A percentile compares a stretch with the other conserved stretches of the same genome.
phyloP scores from a whole-genome alignment of 257 asterid species.

The Lycium ferocissimum region DNA sequence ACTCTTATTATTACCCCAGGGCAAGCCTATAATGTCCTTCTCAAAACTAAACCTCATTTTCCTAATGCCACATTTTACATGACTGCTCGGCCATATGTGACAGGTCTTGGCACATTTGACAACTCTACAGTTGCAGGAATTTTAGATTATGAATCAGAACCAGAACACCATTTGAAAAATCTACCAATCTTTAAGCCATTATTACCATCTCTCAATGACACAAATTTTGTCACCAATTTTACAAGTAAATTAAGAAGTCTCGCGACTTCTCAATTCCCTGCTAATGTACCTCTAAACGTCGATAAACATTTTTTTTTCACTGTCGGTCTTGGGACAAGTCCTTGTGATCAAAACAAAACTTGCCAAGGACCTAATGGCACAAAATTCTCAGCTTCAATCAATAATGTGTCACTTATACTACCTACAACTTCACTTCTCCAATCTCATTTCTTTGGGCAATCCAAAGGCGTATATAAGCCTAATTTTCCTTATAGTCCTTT shows the following conservation, averaged over 20 bases:
- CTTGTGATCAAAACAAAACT: conserved; percentile 52
- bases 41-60: conserved; percentile 45
- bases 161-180: conserved; percentile 38
- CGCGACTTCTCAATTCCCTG: conserved; percentile 55
- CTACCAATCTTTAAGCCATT: conserved; percentile 48
- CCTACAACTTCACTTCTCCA: conserved; percentile 63
- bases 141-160: conserved; percentile 48
- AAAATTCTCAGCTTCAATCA: conserved; percentile 58
- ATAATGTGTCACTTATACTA: conserved; percentile 52
- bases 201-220: conserved; percentile 58
- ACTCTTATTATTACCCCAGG: conserved; percentile 62
- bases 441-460: conserved; percentile 54
- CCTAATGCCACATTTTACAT: conserved; percentile 59
- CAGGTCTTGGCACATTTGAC: conserved; percentile 63
- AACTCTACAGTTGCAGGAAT: conserved; percentile 64
- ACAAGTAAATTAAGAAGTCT: conserved; percentile 49
- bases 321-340: conserved; percentile 58
- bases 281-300: conserved; percentile 55
- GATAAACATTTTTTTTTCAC: conserved; percentile 59
- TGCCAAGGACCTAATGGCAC: conserved; percentile 72
- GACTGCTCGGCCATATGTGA: conserved; percentile 60
- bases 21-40: conserved; percentile 62
- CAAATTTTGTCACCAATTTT: conserved; percentile 52
- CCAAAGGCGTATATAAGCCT: conserved; percentile 49
- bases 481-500: conserved; percentile 56